Evolutionary conservation across 805 yeast genomes (phyloP).

Genomic region (Metschnikowia kunwiensis): DNA sequence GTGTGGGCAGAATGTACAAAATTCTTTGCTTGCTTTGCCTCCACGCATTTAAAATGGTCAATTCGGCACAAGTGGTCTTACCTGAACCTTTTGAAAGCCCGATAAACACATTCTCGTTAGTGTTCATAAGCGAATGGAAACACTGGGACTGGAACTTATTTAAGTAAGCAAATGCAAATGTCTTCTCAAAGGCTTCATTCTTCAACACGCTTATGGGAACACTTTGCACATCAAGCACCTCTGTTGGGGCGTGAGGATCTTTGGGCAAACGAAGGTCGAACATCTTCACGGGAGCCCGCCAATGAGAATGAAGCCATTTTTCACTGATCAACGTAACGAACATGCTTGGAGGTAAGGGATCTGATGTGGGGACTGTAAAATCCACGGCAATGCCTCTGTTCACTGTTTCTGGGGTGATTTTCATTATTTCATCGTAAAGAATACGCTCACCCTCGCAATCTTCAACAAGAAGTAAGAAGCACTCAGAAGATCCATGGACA

Average conservation of each 20-base stretch:
- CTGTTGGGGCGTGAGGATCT: constrained; percentile 61
- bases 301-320: constrained; percentile 77
- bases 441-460: constrained; percentile 80
- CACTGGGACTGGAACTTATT: constrained; percentile 74
- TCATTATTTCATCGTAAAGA: constrained; percentile 54
- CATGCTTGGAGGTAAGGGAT: constrained; percentile 55
- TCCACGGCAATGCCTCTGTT: constrained; percentile 56
- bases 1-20: constrained; percentile 66
- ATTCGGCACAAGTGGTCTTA: constrained; percentile 65
- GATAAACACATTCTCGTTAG: constrained; percentile 58
- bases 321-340: constrained; percentile 75
- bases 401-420: constrained; percentile 49
- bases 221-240: constrained; percentile 49
- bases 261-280: constrained; percentile 54
- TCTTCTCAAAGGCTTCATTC: constrained; percentile 43
- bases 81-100: constrained; percentile 79
- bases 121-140: constrained; percentile 55
- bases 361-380: constrained; percentile 54
- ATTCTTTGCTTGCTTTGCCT: constrained; percentile 64
- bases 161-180: constrained; percentile 52
- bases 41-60: constrained; percentile 75
- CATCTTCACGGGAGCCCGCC: constrained; percentile 58
- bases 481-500: constrained; percentile 62
- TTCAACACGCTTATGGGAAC: constrained; percentile 50
- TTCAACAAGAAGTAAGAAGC: constrained; percentile 70